Evolutionary conservation across 345 rosid species (phyloP), one percentile per base, ranked within the genome.

Genomic region (Eucalyptus cloeziana): DNA sequence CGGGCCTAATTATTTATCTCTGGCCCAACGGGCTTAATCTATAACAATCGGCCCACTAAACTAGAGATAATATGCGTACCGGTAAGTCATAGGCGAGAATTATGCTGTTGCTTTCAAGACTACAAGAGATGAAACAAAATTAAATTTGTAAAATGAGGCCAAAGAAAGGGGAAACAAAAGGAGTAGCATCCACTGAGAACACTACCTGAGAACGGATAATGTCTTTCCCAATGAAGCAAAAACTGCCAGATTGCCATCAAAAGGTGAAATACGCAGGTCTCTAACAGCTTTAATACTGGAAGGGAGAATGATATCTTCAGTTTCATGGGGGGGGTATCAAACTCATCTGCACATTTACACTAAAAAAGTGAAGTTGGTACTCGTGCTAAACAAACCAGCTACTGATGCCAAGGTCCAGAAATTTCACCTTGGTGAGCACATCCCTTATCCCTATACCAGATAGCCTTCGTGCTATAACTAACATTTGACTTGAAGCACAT

Each of bases 141-240:
- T 58, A 79, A 88, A 86, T 62, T 89, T 87, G 90, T 64, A 88
- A 44, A 50, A 83, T 49, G 85, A 71, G 54, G 88, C 87, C 81
- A 40, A 89, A 58, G 21, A 60, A 49, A 60, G 24, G 58, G 30
- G 25, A 88, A 88, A 49, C 15, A 60, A 45, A 22, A 90, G 87
- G 6, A 62, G 58, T 16, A 50, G 58, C 86, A 56, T 52, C 62
- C 60, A 86, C 69, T 17, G 54, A 81, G 43, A 87, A 40, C 25
- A 85, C 44, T 90, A 96, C 98, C 97, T 97, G 90, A 96, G 90
- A 92, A 97, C 92, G 44, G 96, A 94, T 91, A 97, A 81, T 80
- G 93, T 95, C 93, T 96, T 97, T 81, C 99, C 99, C 76, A 97
- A 88, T 87, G 99, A 94, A 89, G 98, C 95, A 91, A 91, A 95